Conservation (phyloP, 345 rosid genomes). For the Brassica juncea region DNA sequence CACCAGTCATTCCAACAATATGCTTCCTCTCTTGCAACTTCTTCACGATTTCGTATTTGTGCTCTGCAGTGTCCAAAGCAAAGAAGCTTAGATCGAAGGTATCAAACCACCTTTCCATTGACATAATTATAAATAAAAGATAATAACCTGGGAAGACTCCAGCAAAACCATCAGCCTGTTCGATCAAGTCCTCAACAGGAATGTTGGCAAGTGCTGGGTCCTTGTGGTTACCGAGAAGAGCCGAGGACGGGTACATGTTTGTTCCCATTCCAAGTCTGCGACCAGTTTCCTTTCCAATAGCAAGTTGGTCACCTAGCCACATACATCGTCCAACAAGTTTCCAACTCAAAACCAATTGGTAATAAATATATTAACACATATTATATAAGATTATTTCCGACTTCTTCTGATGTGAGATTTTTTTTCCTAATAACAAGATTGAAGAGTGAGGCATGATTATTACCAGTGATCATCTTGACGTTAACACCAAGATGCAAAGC, state of each 20-base stretch:
- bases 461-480: slow-evolving; percentile 99
- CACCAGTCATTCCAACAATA: slow-evolving; percentile 98
- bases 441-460: neutral
- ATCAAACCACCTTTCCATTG: neutral
- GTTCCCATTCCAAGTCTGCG: slow-evolving; percentile 99
- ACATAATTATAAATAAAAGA: no score
- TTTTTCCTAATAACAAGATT: no score
- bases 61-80: slow-evolving; percentile 51
- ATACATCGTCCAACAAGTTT: neutral
- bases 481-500: slow-evolving; percentile 96
- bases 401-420: no score
- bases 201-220: slow-evolving; percentile 75
- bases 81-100: slow-evolving; percentile 12
- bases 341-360: no score
- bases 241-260: slow-evolving; percentile 95
- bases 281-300: slow-evolving; percentile 96
- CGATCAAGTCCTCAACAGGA: slow-evolving; percentile 91
- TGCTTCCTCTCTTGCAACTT: slow-evolving; percentile 93
- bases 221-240: slow-evolving; percentile 85
- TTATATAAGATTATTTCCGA: no score
- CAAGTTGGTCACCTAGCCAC: slow-evolving; percentile 86
- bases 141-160: slow-evolving; percentile 89
- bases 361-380: no score
- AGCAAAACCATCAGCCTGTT: slow-evolving; percentile 98
- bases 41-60: slow-evolving; percentile 94